Evolutionary conservation across 2,329 filamentous ascomycete genomes (phyloP).

Genomic region (Gaeumannomyces sp.): DNA sequence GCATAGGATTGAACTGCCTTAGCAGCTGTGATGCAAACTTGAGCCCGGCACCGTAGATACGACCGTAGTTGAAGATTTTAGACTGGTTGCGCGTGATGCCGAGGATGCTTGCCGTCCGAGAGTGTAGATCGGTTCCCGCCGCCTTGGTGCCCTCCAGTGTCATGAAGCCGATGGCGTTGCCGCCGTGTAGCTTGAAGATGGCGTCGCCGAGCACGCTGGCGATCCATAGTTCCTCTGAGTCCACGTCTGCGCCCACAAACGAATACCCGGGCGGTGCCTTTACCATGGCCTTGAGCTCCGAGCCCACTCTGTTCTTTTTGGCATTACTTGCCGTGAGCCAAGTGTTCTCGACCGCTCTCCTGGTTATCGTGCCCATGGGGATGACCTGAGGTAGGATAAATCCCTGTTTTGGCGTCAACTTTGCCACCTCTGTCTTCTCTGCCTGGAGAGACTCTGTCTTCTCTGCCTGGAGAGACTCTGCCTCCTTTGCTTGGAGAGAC

Average conservation of each 20-base stretch:
- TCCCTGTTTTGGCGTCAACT: constrained; percentile 39
- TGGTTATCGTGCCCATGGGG: constrained; percentile 95
- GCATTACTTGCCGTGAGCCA: constrained; percentile 98
- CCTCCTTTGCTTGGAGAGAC: background rate
- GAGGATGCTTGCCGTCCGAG: constrained; percentile 83
- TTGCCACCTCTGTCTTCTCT: constrained; percentile 12
- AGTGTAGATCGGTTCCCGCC: constrained; percentile 89
- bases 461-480: constrained; percentile 2
- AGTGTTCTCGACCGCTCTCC: constrained; percentile 91
- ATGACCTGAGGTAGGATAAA: constrained; percentile 95
- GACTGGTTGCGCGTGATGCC: constrained; percentile 93
- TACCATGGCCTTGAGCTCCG: constrained; percentile 95
- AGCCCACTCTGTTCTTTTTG: constrained; percentile 91
- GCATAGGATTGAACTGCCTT: constrained; percentile 82
- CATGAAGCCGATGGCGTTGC: constrained; percentile 98
- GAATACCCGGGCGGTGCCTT: constrained; percentile 83
- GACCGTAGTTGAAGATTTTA: constrained; percentile 97
- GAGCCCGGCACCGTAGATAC: constrained; percentile 95
- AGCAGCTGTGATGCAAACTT: constrained; percentile 88
- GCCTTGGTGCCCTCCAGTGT: constrained; percentile 94
- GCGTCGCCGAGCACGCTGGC: constrained; percentile 91
- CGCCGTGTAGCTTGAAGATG: constrained; percentile 89
- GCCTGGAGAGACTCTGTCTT: background rate
- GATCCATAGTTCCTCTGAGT: constrained; percentile 97
- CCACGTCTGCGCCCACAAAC: constrained; percentile 95